phyloP scores from a whole-genome alignment of 352 stramenopile species.

The Phytopythium montanum region DNA sequence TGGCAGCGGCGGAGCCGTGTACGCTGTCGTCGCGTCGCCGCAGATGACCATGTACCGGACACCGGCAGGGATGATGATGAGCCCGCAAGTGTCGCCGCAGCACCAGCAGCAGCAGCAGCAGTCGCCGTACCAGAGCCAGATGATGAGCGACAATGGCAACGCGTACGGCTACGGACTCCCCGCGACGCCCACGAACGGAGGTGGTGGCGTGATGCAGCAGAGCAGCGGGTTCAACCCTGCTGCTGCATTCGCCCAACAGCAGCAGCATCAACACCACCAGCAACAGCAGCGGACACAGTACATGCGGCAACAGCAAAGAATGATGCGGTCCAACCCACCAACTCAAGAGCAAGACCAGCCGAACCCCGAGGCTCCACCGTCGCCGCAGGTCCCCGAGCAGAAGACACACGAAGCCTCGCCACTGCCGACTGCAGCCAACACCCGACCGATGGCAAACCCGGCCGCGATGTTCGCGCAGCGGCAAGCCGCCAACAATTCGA shows the following conservation, averaged over 20 bases:
- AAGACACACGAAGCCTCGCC: slow-evolving; percentile 12
- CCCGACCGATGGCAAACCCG: slow-evolving; percentile 32
- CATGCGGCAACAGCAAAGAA: background rate
- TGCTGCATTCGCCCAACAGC: slow-evolving; percentile 25
- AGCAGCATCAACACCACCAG: slow-evolving; percentile 15
- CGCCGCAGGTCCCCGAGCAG: slow-evolving; percentile 11
- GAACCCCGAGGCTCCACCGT: slow-evolving; percentile 21
- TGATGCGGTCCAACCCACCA: background rate
- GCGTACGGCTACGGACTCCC: slow-evolving; percentile 30
- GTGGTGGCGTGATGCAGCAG: slow-evolving; percentile 16
- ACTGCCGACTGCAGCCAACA: slow-evolving; percentile 8
- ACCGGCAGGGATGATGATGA: slow-evolving; percentile 17
- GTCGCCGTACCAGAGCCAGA: slow-evolving; percentile 25
- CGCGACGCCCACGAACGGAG: slow-evolving; percentile 11
- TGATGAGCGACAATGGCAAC: slow-evolving; percentile 12
- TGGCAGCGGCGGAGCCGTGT: slow-evolving; percentile 20
- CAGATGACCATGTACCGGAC: slow-evolving; percentile 35
- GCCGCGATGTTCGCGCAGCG: slow-evolving; percentile 57
- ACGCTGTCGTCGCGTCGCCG: slow-evolving; percentile 12
- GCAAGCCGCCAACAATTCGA: slow-evolving; percentile 23
- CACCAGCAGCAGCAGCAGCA: slow-evolving; percentile 14
- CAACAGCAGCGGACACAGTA: background rate
- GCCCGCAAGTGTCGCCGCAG: slow-evolving; percentile 22
- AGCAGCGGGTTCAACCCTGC: slow-evolving; percentile 26
- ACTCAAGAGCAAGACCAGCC: slow-evolving; percentile 25